These are phyloP conservation scores for Monilinia fructicola DNA, from an alignment of 2,329 filamentous ascomycete species.

Conservation along the genomic window DNA sequence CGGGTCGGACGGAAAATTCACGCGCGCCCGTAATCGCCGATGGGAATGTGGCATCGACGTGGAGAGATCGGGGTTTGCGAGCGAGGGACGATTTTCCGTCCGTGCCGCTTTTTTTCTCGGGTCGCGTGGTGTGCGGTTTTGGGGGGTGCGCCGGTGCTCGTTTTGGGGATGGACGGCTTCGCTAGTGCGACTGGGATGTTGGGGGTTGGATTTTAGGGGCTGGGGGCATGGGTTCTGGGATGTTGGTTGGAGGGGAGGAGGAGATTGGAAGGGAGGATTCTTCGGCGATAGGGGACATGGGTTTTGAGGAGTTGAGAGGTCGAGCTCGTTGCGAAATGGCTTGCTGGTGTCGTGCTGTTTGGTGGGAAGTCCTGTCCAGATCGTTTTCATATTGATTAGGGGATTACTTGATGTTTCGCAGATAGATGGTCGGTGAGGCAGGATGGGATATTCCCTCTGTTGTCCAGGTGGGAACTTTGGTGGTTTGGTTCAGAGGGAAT, in stretches of 20 bases:
- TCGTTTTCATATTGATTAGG: no score
- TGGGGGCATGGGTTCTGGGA: no score
- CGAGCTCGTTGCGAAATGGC: no score
- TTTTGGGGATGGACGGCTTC: background rate
- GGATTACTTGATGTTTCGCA: background rate
- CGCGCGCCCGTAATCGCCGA: background rate
- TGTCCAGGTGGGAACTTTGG: background rate
- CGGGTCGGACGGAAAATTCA: conserved; percentile 1
- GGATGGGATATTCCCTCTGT: background rate
- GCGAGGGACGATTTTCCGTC: background rate
- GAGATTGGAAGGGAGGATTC: no score
- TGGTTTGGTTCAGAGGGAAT: background rate
- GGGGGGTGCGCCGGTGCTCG: background rate
- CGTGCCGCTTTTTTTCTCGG: background rate
- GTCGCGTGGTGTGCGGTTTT: background rate
- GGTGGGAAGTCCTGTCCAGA: no score
- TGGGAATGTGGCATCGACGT: no score
- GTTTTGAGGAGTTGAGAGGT: no score
- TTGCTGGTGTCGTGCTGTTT: no score
- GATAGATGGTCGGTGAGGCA: background rate
- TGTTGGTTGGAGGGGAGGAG: no score
- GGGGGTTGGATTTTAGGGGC: no score
- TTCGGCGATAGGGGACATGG: no score
- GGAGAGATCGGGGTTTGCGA: no score
- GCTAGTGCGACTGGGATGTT: background rate